These are phyloP conservation scores for Porcisia hertigi DNA, from an alignment of 208 protist genomes.

Conservation along the genomic window DNA sequence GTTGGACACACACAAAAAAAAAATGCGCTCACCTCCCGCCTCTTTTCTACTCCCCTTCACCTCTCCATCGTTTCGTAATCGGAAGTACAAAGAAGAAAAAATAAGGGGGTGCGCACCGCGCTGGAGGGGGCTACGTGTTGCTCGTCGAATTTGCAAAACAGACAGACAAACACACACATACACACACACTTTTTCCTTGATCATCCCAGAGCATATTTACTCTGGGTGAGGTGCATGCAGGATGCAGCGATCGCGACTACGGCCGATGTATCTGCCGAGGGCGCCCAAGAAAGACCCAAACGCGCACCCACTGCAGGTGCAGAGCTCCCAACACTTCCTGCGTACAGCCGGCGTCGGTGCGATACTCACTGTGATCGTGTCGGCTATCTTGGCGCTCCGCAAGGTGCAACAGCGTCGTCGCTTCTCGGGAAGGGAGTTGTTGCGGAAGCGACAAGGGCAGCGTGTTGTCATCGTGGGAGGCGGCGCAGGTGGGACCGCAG, in stretches of 20 bases:
- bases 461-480: constrained; percentile 81
- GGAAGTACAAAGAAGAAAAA: background rate
- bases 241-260: constrained; percentile 23
- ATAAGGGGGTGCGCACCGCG: background rate
- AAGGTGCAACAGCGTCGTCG: constrained; percentile 48
- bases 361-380: constrained; percentile 32
- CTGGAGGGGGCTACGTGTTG: background rate
- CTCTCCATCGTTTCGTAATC: background rate
- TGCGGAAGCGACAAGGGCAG: constrained; percentile 34
- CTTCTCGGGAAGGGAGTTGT: constrained; percentile 27
- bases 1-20: too few relatives aligned
- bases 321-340: constrained; percentile 54
- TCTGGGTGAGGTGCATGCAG: background rate
- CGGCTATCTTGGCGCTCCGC: constrained; percentile 43
- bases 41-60: too few relatives aligned
- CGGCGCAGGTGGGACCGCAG: constrained; percentile 60
- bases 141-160: background rate
- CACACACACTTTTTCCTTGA: background rate
- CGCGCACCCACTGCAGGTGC: constrained; percentile 56
- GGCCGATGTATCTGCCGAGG: constrained; percentile 73
- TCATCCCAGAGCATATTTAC: background rate
- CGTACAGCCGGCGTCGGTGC: constrained; percentile 30
- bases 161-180: background rate
- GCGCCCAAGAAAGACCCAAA: constrained; percentile 29
- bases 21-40: too few relatives aligned